Percentiles rank a stretch among this genome's conserved stretches.
Conservation (phyloP, 2,329 filamentous ascomycete genomes). For the Colletotrichum costaricense region DNA sequence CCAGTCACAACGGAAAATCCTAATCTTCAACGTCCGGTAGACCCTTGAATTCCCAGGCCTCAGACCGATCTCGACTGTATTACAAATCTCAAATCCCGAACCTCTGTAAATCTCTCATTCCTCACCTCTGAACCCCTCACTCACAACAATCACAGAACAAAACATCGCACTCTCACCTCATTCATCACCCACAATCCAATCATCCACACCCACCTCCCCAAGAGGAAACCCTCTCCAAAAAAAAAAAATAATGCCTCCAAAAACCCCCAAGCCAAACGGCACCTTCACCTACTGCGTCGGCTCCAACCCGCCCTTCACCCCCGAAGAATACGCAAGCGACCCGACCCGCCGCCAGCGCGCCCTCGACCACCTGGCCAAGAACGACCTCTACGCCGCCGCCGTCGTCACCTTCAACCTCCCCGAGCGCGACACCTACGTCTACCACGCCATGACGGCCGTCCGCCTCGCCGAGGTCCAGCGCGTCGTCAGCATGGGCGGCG, state of each 20-base stretch:
- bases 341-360: conserved; percentile 49
- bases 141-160: not conserved
- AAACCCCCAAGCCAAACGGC: conserved; percentile 19
- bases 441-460: conserved; percentile 63
- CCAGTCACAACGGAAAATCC: not conserved
- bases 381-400: conserved; percentile 58
- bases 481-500: conserved; percentile 54
- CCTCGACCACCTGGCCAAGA: conserved; percentile 48
- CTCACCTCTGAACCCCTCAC: not conserved
- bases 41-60: too few relatives aligned
- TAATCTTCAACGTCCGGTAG: not conserved
- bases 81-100: not conserved
- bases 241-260: not conserved
- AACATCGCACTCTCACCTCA: not conserved
- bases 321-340: conserved; percentile 52
- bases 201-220: not conserved
- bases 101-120: not conserved
- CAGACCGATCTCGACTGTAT: not conserved
- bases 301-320: conserved; percentile 53
- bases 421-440: conserved; percentile 58
- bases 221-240: too few relatives aligned
- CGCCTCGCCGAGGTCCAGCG: conserved; percentile 60
- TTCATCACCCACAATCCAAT: not conserved
- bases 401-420: conserved; percentile 57
- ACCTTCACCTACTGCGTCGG: conserved; percentile 56